phyloP scores from a whole-genome alignment of 176 grass and related monocot genomes.

The Juncus effusus region DNA sequence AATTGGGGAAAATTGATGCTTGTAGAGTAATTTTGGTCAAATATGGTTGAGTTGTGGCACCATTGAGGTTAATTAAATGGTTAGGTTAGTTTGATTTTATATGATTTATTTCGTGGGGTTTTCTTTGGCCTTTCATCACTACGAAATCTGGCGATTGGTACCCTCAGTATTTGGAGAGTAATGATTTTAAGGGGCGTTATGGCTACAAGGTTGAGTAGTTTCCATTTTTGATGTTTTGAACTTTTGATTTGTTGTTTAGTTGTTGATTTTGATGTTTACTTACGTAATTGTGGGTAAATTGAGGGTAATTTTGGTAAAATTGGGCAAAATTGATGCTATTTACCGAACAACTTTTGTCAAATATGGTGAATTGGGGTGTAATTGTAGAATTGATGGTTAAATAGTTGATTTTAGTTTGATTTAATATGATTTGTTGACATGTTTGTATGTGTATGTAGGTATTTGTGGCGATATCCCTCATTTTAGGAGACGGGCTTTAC shows the following conservation, averaged over 20 bases:
- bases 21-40: neutral
- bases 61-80: neutral
- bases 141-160: constrained; percentile 76
- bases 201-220: constrained; percentile 55
- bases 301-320: too few relatives aligned
- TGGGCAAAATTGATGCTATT: too few relatives aligned
- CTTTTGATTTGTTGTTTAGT: too few relatives aligned
- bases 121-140: constrained; percentile 79
- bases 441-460: constrained; percentile 41
- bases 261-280: too few relatives aligned
- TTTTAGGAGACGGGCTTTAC: constrained; percentile 91
- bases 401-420: too few relatives aligned
- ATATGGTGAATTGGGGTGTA: too few relatives aligned
- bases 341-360: too few relatives aligned
- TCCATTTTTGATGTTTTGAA: too few relatives aligned
- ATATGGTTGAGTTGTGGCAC: neutral
- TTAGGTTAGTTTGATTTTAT: neutral
- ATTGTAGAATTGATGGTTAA: too few relatives aligned
- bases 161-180: constrained; percentile 66
- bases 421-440: neutral
- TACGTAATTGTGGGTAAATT: too few relatives aligned
- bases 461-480: constrained; percentile 82
- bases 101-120: constrained; percentile 69
- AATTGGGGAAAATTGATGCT: neutral
- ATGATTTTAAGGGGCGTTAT: constrained; percentile 85